Conservation (phyloP, 78 protist species). For the Polysphondylium violaceum region DNA sequence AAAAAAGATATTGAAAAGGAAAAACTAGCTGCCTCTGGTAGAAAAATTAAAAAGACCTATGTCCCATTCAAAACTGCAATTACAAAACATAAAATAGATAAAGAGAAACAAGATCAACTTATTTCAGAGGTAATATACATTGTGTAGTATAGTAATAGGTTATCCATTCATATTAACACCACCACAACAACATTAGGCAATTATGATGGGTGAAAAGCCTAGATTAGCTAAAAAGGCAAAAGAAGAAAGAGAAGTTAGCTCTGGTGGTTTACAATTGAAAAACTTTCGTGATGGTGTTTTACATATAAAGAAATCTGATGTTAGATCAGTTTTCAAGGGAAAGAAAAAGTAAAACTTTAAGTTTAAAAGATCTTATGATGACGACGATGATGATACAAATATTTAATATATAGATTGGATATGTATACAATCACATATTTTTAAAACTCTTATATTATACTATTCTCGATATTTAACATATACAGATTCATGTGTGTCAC, state of each 20-base stretch:
- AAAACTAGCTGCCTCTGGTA: conserved; percentile 1
- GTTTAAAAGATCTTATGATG: too few species aligned
- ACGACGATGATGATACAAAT: too few species aligned
- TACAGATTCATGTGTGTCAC: too few species aligned
- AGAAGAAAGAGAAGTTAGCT: background rate
- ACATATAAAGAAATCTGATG: conserved; percentile 18
- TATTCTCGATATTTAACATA: too few species aligned
- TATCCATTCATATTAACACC: background rate
- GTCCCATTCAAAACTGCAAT: conserved; percentile 21
- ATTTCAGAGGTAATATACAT: conserved; percentile 8
- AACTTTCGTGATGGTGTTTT: conserved; percentile 22
- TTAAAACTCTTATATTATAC: too few species aligned
- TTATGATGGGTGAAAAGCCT: conserved; percentile 24
- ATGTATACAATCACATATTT: too few species aligned
- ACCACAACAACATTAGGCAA: background rate
- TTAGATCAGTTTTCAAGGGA: conserved; percentile 29
- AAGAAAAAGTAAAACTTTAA: too few species aligned
- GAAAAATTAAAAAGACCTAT: conserved; percentile 20
- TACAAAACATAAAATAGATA: background rate
- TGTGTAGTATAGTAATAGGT: background rate
- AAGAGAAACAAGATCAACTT: background rate
- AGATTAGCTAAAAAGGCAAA: background rate
- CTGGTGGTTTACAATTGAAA: conserved; percentile 12
- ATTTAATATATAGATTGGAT: too few species aligned
- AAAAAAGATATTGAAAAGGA: background rate